A percentile compares a stretch with the other conserved stretches of the same genome.
These are phyloP conservation scores for Fusarium nurragi DNA, from an alignment of 2,329 filamentous ascomycete species.

Conservation along the genomic window DNA sequence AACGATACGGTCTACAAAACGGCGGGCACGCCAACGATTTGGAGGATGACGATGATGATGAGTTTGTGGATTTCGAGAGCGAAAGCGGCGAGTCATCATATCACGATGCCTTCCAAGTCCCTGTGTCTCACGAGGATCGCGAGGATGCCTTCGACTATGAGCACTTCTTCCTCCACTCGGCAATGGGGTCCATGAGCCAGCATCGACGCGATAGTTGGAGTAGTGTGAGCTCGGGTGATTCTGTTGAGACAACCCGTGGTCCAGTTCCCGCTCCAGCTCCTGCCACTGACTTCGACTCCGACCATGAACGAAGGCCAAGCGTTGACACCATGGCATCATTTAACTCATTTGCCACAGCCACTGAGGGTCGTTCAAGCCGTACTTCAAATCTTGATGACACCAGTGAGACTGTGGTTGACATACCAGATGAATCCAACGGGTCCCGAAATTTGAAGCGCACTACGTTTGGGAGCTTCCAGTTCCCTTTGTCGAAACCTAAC, in stretches of 20 bases:
- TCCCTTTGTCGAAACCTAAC: slow-evolving; percentile 26
- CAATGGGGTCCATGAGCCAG: slow-evolving; percentile 79
- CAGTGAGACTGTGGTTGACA: slow-evolving; percentile 34
- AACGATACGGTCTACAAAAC: slow-evolving; percentile 36
- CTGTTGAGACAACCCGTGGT: slow-evolving; percentile 68
- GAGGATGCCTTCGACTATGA: slow-evolving; percentile 97
- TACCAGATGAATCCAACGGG: slow-evolving; percentile 35
- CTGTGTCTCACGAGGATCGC: slow-evolving; percentile 86
- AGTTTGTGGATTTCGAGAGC: slow-evolving; percentile 58
- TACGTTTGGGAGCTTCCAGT: slow-evolving; percentile 44
- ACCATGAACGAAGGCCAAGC: slow-evolving; percentile 55
- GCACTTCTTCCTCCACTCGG: slow-evolving; percentile 93
- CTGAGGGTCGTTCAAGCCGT: slow-evolving; percentile 58
- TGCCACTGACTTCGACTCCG: slow-evolving; percentile 19
- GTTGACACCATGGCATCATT: slow-evolving; percentile 61
- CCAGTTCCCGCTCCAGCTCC: slow-evolving; percentile 40
- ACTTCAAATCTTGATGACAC: slow-evolving; percentile 41
- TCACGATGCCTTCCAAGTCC: slow-evolving; percentile 67
- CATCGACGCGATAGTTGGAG: slow-evolving; percentile 54
- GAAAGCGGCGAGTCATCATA: slow-evolving; percentile 73
- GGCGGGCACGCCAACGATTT: slow-evolving; percentile 39
- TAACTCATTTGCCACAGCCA: slow-evolving; percentile 67
- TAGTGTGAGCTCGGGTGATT: slow-evolving; percentile 68
- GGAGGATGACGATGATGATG: slow-evolving; percentile 46
- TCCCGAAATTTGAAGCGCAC: slow-evolving; percentile 37